Evolutionary conservation across 106 monocot species (phyloP).

Genomic region (Apostasia ramifera): DNA sequence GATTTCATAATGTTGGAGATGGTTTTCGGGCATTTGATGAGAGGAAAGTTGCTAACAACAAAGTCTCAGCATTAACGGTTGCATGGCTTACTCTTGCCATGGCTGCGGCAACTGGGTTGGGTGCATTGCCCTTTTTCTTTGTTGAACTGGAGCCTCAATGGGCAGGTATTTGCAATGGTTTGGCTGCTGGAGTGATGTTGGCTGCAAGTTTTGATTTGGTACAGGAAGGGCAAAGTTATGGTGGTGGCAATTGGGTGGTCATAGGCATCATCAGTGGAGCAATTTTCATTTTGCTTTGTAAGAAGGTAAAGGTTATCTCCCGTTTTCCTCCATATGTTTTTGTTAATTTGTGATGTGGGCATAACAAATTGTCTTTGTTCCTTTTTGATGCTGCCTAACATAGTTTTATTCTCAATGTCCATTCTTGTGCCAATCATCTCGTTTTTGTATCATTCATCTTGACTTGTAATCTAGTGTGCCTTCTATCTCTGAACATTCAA

Average conservation of each 20-base stretch:
- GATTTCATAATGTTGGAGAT: slow-evolving; percentile 19
- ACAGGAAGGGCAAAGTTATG: slow-evolving; percentile 86
- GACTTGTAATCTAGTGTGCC: not conserved
- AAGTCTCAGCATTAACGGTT: slow-evolving; percentile 67
- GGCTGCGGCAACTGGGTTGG: slow-evolving; percentile 92
- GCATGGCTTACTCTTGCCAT: slow-evolving; percentile 91
- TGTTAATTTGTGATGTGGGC: not conserved
- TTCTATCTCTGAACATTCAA: not conserved
- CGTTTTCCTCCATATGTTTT: not conserved
- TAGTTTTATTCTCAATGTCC: not conserved
- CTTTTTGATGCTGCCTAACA: too few species aligned
- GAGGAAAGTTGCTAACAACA: slow-evolving; percentile 22
- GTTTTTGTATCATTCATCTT: not conserved
- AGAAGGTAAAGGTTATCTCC: slow-evolving; percentile 49
- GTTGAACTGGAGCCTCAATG: slow-evolving; percentile 89
- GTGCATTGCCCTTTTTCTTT: slow-evolving; percentile 95
- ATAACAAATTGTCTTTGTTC: too few species aligned
- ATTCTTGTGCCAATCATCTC: not conserved
- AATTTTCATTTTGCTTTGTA: slow-evolving; percentile 94
- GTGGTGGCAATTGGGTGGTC: slow-evolving; percentile 69
- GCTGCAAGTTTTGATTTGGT: slow-evolving; percentile 98
- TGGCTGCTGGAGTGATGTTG: slow-evolving; percentile 96
- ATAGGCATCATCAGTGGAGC: slow-evolving; percentile 79
- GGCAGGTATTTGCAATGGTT: slow-evolving; percentile 93
- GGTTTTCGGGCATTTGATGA: slow-evolving; percentile 17